These are phyloP conservation scores for Hortaea werneckii DNA, from an alignment of 2,329 filamentous ascomycete species.

Conservation along the genomic window DNA sequence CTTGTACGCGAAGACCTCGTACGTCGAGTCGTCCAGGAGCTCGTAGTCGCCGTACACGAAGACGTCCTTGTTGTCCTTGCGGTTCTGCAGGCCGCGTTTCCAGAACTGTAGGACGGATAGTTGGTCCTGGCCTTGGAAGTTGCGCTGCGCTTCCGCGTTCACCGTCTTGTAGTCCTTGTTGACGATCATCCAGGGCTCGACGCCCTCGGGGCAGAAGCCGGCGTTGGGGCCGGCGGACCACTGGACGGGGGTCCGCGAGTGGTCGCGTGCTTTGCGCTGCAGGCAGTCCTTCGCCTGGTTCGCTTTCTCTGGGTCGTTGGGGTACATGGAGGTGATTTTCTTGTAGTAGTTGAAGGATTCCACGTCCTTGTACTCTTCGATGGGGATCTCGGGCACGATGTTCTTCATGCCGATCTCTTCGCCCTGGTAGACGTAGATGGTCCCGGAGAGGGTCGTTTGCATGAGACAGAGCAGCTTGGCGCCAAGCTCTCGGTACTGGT, in stretches of 20 bases:
- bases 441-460: constrained; percentile 39
- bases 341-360: constrained; percentile 50
- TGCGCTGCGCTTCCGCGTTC: constrained; percentile 48
- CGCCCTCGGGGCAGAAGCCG: constrained; percentile 48
- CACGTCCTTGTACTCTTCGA: constrained; percentile 40
- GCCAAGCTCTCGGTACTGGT: constrained; percentile 35
- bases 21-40: constrained; percentile 40
- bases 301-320: constrained; percentile 27
- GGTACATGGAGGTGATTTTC: constrained; percentile 31
- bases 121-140: constrained; percentile 17
- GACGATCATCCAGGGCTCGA: constrained; percentile 50
- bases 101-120: constrained; percentile 51
- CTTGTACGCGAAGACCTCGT: constrained; percentile 46
- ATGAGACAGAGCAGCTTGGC: constrained; percentile 40
- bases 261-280: constrained; percentile 52
- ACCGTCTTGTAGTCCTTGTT: constrained; percentile 45
- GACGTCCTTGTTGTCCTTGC: constrained; percentile 47
- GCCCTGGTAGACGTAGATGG: constrained; percentile 42
- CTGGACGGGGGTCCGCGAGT: constrained; percentile 56
- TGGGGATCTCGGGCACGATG: constrained; percentile 21
- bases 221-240: constrained; percentile 47
- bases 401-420: constrained; percentile 44
- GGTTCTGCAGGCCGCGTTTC: constrained; percentile 43
- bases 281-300: constrained; percentile 42
- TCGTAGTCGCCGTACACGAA: constrained; percentile 54